A percentile compares a stretch with the other conserved stretches of the same genome.
These are phyloP conservation scores for Ustilaginoidea virens DNA, from an alignment of 2,329 filamentous ascomycete genomes.

Conservation along the genomic window DNA sequence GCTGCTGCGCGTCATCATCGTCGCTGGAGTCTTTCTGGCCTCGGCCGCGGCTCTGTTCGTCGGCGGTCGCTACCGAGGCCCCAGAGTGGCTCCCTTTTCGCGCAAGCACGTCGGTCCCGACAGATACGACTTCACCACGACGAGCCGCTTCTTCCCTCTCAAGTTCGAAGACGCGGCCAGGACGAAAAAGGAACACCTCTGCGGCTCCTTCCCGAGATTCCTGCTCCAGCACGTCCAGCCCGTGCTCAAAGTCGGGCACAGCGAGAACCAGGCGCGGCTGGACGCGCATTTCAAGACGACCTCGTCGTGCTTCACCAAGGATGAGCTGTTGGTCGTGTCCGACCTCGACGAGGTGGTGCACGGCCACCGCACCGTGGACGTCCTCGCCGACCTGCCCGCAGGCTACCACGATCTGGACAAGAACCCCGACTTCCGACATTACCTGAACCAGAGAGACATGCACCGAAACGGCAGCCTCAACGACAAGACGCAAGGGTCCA, in stretches of 20 bases:
- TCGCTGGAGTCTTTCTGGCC: slow-evolving; percentile 9
- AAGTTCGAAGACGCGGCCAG: slow-evolving; percentile 10
- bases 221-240: slow-evolving; percentile 16
- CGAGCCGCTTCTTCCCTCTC: slow-evolving; percentile 15
- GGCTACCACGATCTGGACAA: slow-evolving; percentile 16
- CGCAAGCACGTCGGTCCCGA: slow-evolving; percentile 11
- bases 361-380: slow-evolving; percentile 26
- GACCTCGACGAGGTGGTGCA: slow-evolving; percentile 30
- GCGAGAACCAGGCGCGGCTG: slow-evolving; percentile 8
- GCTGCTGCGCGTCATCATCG: slow-evolving; percentile 14
- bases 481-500: slow-evolving; percentile 14
- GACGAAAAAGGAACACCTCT: slow-evolving; percentile 13
- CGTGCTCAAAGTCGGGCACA: slow-evolving; percentile 18
- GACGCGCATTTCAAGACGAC: slow-evolving; percentile 33
- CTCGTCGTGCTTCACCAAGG: slow-evolving; percentile 30
- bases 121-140: slow-evolving; percentile 14
- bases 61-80: neutral
- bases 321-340: slow-evolving; percentile 30
- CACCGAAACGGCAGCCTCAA: slow-evolving; percentile 16
- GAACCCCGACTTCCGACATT: slow-evolving; percentile 23
- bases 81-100: slow-evolving; percentile 6
- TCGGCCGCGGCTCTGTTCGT: slow-evolving; percentile 5
- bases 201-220: slow-evolving; percentile 16
- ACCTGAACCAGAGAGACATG: slow-evolving; percentile 24
- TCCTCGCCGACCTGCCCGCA: slow-evolving; percentile 15